Base-by-base conservation (phyloP, 164 flowering plant species). In the Taxillus chinensis region DNA sequence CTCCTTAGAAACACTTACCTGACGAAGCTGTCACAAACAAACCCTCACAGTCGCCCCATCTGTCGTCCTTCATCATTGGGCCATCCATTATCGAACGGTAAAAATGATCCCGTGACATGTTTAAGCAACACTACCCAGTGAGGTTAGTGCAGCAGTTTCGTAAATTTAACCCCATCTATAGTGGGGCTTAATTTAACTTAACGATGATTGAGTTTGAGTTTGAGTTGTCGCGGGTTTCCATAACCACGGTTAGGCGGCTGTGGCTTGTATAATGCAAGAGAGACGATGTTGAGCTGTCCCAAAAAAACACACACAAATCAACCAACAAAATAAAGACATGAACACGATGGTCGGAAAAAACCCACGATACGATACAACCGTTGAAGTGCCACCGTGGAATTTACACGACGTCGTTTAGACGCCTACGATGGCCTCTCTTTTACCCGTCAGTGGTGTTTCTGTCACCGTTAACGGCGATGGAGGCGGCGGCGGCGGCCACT, bases 311-410 rank as follows among this genome's bases (percentile, higher is more conserved):
- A 14, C 15, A 12, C 8, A 37, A 39, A 27, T 27, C 17, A 5
- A n/a, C n/a, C 8, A 39, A 14, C 15, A 12, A 39, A 37, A 39
- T 17, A 37, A 68, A 12, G 66, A 27, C 27, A 27, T 27, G 27
- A 27, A 27, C 27, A 73, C 76, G 82, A 79, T 80, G 82, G 67
- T 78, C 72, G 77, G 82, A 60, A 80, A 72, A 70, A 42, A 46
- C n/a, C 55, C 63, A 41, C 75, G 70, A 7, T 59, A 70, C 3
- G 67, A 63, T 67, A 83, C 83, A 3, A 70, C 83, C 55, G 71
- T 79, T 58, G 77, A 75, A 39, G 63, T 79, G 37, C 81, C 84
- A 2, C 74, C 71, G 1, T 83, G 85, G 83, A 77, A 79, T 40
- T 71, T 67, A 7, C 49, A 16, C 50, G 80, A 73, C 0, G 81